A percentile compares a stretch with the other conserved stretches of the same genome.
These are phyloP conservation scores for Pythium monospermum DNA, from an alignment of 352 stramenopile genomes.

Conservation along the genomic window DNA sequence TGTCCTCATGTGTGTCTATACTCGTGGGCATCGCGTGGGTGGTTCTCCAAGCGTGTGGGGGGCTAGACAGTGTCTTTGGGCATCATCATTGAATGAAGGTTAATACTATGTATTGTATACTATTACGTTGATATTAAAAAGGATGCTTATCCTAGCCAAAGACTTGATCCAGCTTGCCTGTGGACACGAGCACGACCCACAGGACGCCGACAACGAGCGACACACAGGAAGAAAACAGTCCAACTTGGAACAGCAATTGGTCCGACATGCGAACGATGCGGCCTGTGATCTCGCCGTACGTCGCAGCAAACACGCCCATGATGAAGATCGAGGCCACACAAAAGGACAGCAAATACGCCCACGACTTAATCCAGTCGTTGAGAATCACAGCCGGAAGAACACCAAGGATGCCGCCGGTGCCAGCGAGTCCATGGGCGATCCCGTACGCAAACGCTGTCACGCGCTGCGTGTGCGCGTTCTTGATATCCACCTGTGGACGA, in stretches of 20 bases:
- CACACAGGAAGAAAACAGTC: conserved; percentile 50
- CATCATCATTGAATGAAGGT: conserved; percentile 15
- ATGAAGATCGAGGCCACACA: conserved; percentile 80
- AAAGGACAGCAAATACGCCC: conserved; percentile 77
- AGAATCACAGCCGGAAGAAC: conserved; percentile 78
- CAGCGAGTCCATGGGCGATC: conserved; percentile 73
- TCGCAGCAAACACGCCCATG: conserved; percentile 79
- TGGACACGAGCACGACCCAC: conserved; percentile 53
- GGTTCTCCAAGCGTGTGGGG: conserved; percentile 48
- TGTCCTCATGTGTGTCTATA: conserved; percentile 55
- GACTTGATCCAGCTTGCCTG: conserved; percentile 44
- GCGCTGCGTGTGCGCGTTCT: conserved; percentile 33
- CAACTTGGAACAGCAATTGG: conserved; percentile 40
- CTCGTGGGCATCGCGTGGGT: conserved; percentile 67
- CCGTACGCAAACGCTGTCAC: conserved; percentile 61
- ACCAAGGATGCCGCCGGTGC: conserved; percentile 49
- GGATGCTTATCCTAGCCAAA: conserved; percentile 37
- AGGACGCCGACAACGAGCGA: conserved; percentile 50
- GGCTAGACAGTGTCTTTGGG: conserved; percentile 60
- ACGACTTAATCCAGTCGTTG: conserved; percentile 50
- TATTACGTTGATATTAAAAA: too few species aligned
- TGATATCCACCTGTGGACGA: conserved; percentile 16
- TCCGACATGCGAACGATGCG: conserved; percentile 32
- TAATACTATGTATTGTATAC: too few species aligned
- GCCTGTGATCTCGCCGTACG: conserved; percentile 64